phyloP scores from a whole-genome alignment of 1,284 basidiomycete species.

The Pseudozyma sp. region DNA sequence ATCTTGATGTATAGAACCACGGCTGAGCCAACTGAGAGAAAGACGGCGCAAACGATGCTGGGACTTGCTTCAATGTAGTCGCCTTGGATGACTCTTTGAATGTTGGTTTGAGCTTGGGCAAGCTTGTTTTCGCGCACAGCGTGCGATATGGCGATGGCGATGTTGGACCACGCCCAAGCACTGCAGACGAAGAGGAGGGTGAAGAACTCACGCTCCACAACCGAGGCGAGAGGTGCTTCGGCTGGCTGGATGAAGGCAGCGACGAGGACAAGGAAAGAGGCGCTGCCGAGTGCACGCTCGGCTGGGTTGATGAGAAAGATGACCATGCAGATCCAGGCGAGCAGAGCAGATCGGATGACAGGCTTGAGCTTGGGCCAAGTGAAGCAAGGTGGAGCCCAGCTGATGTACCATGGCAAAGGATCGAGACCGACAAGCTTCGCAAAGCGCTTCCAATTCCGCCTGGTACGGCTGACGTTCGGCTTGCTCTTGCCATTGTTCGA shows the following conservation, averaged over 20 bases:
- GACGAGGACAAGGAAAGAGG: slow-evolving; percentile 77
- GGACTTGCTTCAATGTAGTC: slow-evolving; percentile 70
- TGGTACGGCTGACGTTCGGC: not conserved
- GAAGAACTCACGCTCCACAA: slow-evolving; percentile 78
- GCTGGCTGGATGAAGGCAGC: slow-evolving; percentile 78
- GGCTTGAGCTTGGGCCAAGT: slow-evolving; percentile 72
- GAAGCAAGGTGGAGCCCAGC: slow-evolving; percentile 43
- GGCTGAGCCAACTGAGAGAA: slow-evolving; percentile 76
- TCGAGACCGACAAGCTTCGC: slow-evolving; percentile 26
- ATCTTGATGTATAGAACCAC: slow-evolving; percentile 78
- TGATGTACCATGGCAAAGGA: slow-evolving; percentile 37
- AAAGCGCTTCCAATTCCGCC: slow-evolving; percentile 17
- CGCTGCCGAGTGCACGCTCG: slow-evolving; percentile 74
- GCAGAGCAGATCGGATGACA: slow-evolving; percentile 75
- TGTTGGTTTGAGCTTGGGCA: slow-evolving; percentile 69
- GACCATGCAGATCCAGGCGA: slow-evolving; percentile 76
- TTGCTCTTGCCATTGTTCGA: slow-evolving; percentile 34
- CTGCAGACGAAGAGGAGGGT: slow-evolving; percentile 73
- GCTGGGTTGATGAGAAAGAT: slow-evolving; percentile 76
- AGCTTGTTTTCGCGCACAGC: slow-evolving; percentile 73
- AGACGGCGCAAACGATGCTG: slow-evolving; percentile 75
- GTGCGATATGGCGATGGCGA: slow-evolving; percentile 77
- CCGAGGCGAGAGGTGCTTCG: slow-evolving; percentile 76
- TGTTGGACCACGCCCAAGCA: slow-evolving; percentile 78
- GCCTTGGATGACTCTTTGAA: slow-evolving; percentile 39